phyloP scores from a whole-genome alignment of 1,284 basidiomycete species.

The Ustilago hordei region DNA sequence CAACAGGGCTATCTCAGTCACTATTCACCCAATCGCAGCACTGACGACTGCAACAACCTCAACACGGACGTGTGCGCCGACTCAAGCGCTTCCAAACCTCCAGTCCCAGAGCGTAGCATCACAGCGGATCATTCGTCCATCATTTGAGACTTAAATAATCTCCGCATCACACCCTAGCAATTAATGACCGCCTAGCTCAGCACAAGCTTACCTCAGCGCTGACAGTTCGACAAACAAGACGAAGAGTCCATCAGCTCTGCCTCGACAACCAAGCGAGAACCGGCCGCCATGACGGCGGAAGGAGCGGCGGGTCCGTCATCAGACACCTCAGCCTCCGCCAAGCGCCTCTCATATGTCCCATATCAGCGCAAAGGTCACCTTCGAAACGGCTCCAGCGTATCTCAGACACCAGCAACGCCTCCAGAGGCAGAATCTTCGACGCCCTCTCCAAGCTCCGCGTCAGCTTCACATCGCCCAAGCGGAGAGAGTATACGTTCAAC shows the following conservation, averaged over 20 bases:
- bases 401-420: slow-evolving; percentile 8
- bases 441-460: neutral
- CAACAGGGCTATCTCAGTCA: too few relatives aligned
- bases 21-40: too few relatives aligned
- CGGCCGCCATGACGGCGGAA: slow-evolving; percentile 16
- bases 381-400: slow-evolving; percentile 27
- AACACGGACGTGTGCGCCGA: neutral
- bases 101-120: neutral
- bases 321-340: slow-evolving; percentile 22
- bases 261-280: neutral
- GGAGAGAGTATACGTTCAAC: neutral
- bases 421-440: neutral
- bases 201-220: neutral
- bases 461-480: slow-evolving; percentile 11
- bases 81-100: neutral
- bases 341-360: slow-evolving; percentile 46
- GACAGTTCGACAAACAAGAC: neutral
- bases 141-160: neutral
- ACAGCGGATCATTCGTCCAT: neutral
- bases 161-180: neutral
- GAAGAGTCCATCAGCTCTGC: neutral
- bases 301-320: slow-evolving; percentile 18
- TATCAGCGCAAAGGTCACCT: slow-evolving; percentile 46
- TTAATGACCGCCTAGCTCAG: neutral
- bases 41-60: neutral